These are phyloP conservation scores for Pseudoperonospora humuli DNA, from an alignment of 352 stramenopile genomes.

Conservation along the genomic window DNA sequence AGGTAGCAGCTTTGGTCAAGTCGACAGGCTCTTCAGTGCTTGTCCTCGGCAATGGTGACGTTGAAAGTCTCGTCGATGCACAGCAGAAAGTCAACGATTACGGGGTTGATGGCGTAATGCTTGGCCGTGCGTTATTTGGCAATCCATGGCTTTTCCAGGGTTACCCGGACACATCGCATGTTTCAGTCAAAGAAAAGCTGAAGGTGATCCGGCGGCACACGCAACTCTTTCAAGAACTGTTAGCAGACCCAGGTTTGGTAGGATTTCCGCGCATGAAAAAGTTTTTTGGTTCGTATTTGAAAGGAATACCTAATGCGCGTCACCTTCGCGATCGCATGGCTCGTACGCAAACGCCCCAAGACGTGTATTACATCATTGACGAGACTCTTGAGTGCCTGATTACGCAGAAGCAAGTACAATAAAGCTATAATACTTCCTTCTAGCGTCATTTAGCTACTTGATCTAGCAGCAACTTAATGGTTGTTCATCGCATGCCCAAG, in stretches of 20 bases:
- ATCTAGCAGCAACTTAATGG: conserved; percentile 12
- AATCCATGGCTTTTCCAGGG: conserved; percentile 81
- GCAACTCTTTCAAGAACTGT: conserved; percentile 56
- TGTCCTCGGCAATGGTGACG: conserved; percentile 75
- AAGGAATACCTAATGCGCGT: conserved; percentile 64
- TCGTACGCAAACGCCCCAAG: conserved; percentile 31
- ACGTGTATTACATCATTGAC: conserved; percentile 56
- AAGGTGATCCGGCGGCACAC: conserved; percentile 58
- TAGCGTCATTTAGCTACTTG: neutral
- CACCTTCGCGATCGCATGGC: conserved; percentile 53
- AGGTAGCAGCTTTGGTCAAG: conserved; percentile 52
- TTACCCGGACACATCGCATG: conserved; percentile 40
- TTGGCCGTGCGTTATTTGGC: conserved; percentile 66
- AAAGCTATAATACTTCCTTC: conserved; percentile 9
- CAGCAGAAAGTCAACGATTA: conserved; percentile 58
- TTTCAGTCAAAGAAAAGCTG: conserved; percentile 43
- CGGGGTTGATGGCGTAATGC: conserved; percentile 72
- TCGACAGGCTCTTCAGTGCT: conserved; percentile 43
- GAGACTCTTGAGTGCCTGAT: conserved; percentile 34
- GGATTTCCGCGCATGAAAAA: conserved; percentile 74
- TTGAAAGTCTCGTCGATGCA: conserved; percentile 55
- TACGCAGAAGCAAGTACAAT: conserved; percentile 7
- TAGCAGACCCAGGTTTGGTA: conserved; percentile 36
- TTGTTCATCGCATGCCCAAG: neutral
- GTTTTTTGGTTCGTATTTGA: conserved; percentile 69